These are phyloP conservation scores for Clathrus columnatus DNA, from an alignment of 768 basidiomycete species.

Conservation along the genomic window DNA sequence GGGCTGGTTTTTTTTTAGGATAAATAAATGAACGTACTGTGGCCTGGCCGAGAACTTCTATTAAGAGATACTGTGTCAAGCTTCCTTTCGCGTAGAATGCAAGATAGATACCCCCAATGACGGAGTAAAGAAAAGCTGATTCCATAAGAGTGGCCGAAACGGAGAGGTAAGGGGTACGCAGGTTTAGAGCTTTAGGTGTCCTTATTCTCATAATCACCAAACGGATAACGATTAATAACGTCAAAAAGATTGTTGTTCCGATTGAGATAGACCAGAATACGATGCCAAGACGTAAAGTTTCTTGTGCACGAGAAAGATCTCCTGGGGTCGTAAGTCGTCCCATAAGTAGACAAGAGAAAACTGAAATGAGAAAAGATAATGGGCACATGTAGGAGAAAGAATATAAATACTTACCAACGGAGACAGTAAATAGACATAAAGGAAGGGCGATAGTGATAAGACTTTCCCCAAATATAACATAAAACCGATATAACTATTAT, in stretches of 20 bases:
- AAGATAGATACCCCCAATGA: constrained; percentile 23
- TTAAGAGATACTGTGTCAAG: constrained; percentile 24
- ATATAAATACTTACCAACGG: too few species aligned
- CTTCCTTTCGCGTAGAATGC: constrained; percentile 19
- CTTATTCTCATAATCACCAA: constrained; percentile 20
- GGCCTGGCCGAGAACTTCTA: constrained; percentile 24
- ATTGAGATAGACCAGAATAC: constrained; percentile 19
- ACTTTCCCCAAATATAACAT: too few species aligned
- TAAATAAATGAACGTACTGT: constrained; percentile 12
- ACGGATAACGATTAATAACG: constrained; percentile 16
- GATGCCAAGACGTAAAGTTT: constrained; percentile 14
- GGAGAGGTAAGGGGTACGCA: constrained; percentile 21
- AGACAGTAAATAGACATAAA: too few species aligned
- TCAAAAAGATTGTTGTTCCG: constrained; percentile 17
- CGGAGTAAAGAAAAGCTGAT: constrained; percentile 24
- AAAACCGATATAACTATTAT: too few species aligned
- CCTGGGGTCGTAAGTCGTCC: too few species aligned
- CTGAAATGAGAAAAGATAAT: too few species aligned
- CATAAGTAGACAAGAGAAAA: too few species aligned
- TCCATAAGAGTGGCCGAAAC: too few species aligned
- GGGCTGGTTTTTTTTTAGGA: not conserved
- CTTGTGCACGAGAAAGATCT: too few species aligned
- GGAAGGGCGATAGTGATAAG: too few species aligned
- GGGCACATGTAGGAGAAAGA: too few species aligned
- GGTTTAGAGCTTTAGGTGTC: constrained; percentile 17